Evolutionary conservation across 805 yeast genomes (phyloP).

Genomic region (Metschnikowia arizonensis): DNA sequence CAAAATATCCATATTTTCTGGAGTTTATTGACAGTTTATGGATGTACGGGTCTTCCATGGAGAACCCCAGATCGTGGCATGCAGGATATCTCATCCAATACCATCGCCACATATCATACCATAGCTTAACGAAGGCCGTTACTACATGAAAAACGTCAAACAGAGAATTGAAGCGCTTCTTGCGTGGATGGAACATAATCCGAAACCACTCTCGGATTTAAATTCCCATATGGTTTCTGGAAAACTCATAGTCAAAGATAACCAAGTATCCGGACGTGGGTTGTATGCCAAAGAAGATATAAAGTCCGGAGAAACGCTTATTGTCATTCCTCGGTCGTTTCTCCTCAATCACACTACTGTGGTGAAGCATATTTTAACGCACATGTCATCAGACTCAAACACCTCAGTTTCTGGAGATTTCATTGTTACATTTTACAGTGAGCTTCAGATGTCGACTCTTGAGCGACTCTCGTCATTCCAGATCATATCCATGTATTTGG

Average conservation of each 20-base stretch:
- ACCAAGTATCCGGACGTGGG: constrained; percentile 56
- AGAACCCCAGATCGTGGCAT: background rate
- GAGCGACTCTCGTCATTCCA: constrained; percentile 54
- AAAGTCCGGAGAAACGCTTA: constrained; percentile 39
- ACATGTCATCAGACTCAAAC: constrained; percentile 26
- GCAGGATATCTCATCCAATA: constrained; percentile 3
- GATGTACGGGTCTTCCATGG: background rate
- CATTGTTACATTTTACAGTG: constrained; percentile 29
- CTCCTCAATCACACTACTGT: constrained; percentile 58
- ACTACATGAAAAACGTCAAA: constrained; percentile 12
- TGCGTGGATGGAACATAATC: constrained; percentile 21
- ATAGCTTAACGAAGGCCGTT: background rate
- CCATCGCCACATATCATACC: constrained; percentile 2
- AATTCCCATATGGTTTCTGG: constrained; percentile 32
- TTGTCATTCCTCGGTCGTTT: constrained; percentile 54
- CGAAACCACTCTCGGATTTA: constrained; percentile 3
- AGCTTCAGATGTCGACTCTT: constrained; percentile 32
- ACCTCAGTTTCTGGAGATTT: constrained; percentile 22
- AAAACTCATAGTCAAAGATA: constrained; percentile 39
- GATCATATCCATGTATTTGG: constrained; percentile 47
- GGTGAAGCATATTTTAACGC: constrained; percentile 37
- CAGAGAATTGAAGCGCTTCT: constrained; percentile 18
- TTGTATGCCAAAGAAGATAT: constrained; percentile 44
- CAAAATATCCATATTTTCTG: no score
- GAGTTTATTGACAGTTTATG: background rate